These are phyloP conservation scores for Aspergillus ibericus DNA, from an alignment of 2,329 filamentous ascomycete species.

Conservation along the genomic window DNA sequence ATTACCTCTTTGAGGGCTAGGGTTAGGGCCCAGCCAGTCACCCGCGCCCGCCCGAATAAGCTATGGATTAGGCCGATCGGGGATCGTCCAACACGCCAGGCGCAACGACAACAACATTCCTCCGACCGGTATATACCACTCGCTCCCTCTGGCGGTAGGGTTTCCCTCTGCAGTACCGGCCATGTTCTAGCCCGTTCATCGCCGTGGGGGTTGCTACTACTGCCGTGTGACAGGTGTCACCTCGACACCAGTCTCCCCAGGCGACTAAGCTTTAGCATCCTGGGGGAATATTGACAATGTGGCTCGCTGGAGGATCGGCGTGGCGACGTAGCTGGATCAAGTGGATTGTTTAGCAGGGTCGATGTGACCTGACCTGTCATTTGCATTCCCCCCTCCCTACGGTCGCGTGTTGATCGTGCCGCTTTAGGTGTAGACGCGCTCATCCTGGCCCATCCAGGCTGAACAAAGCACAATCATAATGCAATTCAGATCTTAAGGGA, in stretches of 20 bases:
- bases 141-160: not conserved
- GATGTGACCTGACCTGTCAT: not conserved
- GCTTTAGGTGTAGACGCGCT: not conserved
- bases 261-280: not conserved
- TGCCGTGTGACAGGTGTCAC: conserved; percentile 3
- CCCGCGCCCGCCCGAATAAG: not conserved
- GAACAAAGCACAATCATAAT: not conserved
- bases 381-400: not conserved
- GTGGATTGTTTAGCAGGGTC: not conserved
- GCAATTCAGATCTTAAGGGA: not conserved
- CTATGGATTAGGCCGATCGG: conserved; percentile 1
- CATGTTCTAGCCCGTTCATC: not conserved
- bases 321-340: not conserved
- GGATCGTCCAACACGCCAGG: not conserved
- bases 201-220: not conserved
- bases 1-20: not conserved
- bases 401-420: not conserved
- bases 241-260: not conserved
- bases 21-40: not conserved
- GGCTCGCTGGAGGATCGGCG: not conserved
- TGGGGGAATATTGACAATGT: conserved; percentile 1
- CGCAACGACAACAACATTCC: not conserved
- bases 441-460: not conserved
- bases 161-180: not conserved
- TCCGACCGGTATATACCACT: not conserved